Percentiles rank a stretch among this genome's conserved stretches.
Conservation (phyloP, 345 rosid genomes). For the Moricandia arvensis region DNA sequence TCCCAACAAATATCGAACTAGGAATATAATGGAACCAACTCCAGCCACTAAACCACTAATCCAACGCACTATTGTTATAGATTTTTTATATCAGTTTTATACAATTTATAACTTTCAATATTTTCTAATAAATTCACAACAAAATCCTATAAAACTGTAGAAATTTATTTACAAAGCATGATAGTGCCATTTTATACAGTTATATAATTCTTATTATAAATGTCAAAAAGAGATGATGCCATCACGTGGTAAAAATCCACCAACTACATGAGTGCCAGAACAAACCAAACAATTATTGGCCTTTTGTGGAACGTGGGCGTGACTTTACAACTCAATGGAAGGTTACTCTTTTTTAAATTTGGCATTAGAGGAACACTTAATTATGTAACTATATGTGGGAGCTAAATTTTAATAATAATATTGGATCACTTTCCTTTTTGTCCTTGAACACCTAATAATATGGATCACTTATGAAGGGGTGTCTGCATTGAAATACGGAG, state of each 20-base stretch:
- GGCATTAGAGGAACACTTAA: background rate
- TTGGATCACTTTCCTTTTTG: no score
- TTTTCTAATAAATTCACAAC: no score
- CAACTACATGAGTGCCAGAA: background rate
- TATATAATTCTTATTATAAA: no score
- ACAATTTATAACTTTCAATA: no score
- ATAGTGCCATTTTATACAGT: background rate
- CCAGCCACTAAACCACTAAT: no score
- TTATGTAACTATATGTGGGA: background rate
- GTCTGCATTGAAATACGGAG: background rate
- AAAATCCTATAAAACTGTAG: no score
- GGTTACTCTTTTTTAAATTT: background rate
- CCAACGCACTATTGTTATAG: no score
- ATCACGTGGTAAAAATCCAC: background rate
- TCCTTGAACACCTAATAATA: no score
- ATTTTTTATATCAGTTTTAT: no score
- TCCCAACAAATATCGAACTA: no score
- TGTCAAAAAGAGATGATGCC: background rate
- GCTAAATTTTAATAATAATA: background rate
- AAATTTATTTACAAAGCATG: no score
- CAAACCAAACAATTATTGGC: background rate
- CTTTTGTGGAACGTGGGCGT: background rate
- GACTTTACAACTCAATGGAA: background rate
- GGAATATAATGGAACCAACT: no score
- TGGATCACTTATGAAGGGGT: background rate